A percentile compares a stretch with the other conserved stretches of the same genome.
These are phyloP conservation scores for Colletotrichum limetticola DNA, from an alignment of 2,329 filamentous ascomycete species.

Conservation along the genomic window DNA sequence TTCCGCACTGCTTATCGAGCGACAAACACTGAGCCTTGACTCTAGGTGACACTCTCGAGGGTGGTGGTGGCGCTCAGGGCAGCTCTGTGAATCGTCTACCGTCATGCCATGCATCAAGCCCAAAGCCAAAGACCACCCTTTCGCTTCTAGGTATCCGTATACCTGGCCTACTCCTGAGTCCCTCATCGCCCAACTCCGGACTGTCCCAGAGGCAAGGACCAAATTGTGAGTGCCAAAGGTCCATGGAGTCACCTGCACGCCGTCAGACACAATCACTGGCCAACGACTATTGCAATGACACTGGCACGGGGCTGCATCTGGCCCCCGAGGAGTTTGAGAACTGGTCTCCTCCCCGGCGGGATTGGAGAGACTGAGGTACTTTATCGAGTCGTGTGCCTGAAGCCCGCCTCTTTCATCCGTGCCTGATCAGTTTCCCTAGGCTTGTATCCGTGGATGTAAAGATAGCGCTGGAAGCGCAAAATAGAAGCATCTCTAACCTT, in stretches of 20 bases:
- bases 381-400: not conserved
- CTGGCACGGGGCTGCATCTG: constrained; percentile 13
- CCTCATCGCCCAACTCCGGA: not conserved
- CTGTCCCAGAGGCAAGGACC: not conserved
- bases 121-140: not conserved
- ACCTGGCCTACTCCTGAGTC: no score
- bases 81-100: constrained; percentile 12
- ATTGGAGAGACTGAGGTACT: not conserved
- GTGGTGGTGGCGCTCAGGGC: constrained; percentile 28
- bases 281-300: constrained; percentile 7
- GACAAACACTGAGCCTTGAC: not conserved
- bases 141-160: no score
- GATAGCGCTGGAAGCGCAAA: not conserved
- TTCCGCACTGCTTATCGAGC: constrained; percentile 6
- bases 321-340: not conserved
- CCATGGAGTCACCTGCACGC: constrained; percentile 23
- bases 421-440: not conserved
- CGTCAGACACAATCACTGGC: constrained; percentile 9
- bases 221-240: not conserved
- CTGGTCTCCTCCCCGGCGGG: not conserved
- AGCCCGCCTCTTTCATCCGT: constrained; percentile 1
- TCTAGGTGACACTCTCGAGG: no score
- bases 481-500: not conserved
- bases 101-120: not conserved
- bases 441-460: not conserved